These are phyloP conservation scores for Chaetothyriales sp. DNA, from an alignment of 2,329 filamentous ascomycete species.

Conservation along the genomic window DNA sequence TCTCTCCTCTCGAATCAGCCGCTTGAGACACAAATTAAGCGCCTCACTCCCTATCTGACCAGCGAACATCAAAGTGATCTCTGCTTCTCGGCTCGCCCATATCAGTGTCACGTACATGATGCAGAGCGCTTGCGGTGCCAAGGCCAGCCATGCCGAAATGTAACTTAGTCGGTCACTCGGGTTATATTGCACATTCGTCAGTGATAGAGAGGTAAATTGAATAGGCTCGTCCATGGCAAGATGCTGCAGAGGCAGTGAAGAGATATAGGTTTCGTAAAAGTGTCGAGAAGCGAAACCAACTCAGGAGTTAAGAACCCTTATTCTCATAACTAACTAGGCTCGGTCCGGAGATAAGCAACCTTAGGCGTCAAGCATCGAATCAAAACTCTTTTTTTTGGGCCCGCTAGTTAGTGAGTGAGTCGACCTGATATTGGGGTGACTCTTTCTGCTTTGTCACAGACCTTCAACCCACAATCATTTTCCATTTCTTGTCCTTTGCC, in stretches of 20 bases:
- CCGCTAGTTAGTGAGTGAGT: no score
- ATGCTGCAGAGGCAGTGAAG: neutral
- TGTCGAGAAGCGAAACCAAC: no score
- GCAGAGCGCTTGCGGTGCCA: conserved; percentile 82
- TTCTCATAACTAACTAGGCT: no score
- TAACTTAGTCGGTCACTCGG: conserved; percentile 73
- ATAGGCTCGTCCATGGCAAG: neutral
- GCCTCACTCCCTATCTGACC: conserved; percentile 88
- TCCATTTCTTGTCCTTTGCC: no score
- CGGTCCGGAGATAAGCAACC: no score
- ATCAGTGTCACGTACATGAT: conserved; percentile 81
- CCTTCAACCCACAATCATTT: no score
- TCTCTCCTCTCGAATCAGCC: conserved; percentile 81
- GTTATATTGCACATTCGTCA: conserved; percentile 96
- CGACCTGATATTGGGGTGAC: no score
- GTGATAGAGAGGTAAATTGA: conserved; percentile 55
- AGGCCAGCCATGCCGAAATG: conserved; percentile 81
- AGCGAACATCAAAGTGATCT: conserved; percentile 77
- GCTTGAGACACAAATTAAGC: conserved; percentile 78
- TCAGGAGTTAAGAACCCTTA: no score
- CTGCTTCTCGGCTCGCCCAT: conserved; percentile 80
- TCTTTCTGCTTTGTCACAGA: no score
- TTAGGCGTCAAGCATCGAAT: no score
- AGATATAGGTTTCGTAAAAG: no score
- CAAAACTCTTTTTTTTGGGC: no score